A percentile compares a stretch with the other conserved stretches of the same genome.
These are phyloP conservation scores for Podaxis sp. DNA, from an alignment of 768 basidiomycete species.

Conservation along the genomic window DNA sequence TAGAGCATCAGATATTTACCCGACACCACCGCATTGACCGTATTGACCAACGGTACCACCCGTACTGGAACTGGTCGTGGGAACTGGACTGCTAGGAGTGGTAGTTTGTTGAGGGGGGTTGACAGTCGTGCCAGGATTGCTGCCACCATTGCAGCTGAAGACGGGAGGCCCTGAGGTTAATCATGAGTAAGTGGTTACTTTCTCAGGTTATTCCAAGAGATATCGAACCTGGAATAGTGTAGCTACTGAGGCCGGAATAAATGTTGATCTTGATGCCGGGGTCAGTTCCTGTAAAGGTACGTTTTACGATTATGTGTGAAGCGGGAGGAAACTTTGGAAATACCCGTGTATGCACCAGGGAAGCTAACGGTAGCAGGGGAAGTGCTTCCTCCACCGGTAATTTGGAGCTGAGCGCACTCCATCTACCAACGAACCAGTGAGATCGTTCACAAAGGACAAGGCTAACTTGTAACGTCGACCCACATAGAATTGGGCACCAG, in stretches of 20 bases:
- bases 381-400: conserved; percentile 44
- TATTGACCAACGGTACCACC: conserved; percentile 35
- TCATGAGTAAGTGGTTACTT: background rate
- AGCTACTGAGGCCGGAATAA: conserved; percentile 13
- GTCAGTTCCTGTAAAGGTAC: conserved; percentile 10
- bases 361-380: conserved; percentile 46
- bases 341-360: conserved; percentile 46
- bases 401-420: conserved; percentile 47
- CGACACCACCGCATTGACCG: conserved; percentile 43
- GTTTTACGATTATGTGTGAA: background rate
- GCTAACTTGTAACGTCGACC: conserved; percentile 19
- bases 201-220: background rate
- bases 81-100: conserved; percentile 18
- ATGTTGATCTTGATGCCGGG: conserved; percentile 20
- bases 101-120: conserved; percentile 15
- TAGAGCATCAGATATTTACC: conserved; percentile 19
- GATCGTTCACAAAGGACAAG: background rate
- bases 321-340: background rate
- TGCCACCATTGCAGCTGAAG: conserved; percentile 33
- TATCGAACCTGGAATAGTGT: conserved; percentile 26
- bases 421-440: conserved; percentile 28
- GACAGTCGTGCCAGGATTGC: conserved; percentile 16
- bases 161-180: conserved; percentile 33
- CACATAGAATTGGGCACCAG: conserved; percentile 60
- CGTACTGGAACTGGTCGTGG: conserved; percentile 22